These are phyloP conservation scores for Fusarium miscanthi DNA, from an alignment of 2,329 filamentous ascomycete genomes.

Conservation along the genomic window DNA sequence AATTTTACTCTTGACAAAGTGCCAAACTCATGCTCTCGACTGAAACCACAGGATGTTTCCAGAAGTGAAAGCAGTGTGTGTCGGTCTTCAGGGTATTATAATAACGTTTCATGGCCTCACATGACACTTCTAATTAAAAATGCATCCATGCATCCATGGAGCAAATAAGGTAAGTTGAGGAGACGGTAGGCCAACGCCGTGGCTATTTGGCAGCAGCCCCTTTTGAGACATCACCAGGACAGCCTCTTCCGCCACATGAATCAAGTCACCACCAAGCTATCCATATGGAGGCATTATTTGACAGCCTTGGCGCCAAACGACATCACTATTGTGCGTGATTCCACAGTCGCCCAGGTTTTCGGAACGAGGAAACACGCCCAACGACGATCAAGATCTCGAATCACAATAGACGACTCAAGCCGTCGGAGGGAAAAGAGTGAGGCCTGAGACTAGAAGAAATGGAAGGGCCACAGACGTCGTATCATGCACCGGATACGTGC, in stretches of 20 bases:
- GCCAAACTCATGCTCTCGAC: too few relatives aligned
- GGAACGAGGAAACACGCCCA: background rate
- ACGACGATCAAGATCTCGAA: background rate
- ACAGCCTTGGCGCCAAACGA: background rate
- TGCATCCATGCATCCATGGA: background rate
- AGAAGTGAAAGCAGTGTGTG: too few relatives aligned
- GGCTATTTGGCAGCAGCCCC: background rate
- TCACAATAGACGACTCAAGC: background rate
- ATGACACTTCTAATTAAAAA: too few relatives aligned
- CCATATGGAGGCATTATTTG: background rate
- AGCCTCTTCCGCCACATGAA: background rate
- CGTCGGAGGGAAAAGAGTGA: too few relatives aligned
- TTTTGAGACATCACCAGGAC: background rate
- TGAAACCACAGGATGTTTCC: too few relatives aligned
- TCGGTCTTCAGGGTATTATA: too few relatives aligned
- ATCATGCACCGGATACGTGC: conserved; percentile 12
- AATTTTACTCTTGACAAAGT: too few relatives aligned
- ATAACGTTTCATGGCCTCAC: too few relatives aligned
- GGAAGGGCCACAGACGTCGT: background rate
- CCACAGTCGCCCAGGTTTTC: background rate
- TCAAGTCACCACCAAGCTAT: background rate
- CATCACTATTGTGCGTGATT: background rate
- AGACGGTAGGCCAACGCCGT: background rate
- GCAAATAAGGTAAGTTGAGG: background rate
- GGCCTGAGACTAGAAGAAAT: background rate